A percentile compares a stretch with the other conserved stretches of the same genome.
Evolutionary conservation across 139 green algal genomes (phyloP).

Genomic region (Micractinium conductrix): DNA sequence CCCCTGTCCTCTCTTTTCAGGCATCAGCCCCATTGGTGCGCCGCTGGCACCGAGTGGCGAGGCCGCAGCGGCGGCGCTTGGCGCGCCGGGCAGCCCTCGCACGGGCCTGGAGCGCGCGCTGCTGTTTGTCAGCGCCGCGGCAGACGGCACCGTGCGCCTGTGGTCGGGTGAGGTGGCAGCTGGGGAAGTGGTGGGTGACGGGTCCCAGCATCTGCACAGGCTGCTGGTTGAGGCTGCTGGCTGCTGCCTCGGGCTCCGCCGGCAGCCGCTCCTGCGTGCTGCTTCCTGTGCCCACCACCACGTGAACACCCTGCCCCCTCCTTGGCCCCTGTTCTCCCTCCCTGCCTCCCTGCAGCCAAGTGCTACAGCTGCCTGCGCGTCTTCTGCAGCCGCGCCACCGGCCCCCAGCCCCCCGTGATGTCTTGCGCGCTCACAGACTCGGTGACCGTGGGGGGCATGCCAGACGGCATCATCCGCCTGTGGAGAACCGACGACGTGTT

Average conservation of each 20-base stretch:
- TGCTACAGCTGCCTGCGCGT: conserved; percentile 62
- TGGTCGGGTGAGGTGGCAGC: conserved; percentile 58
- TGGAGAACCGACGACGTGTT: conserved; percentile 58
- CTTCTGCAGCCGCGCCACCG: conserved; percentile 28
- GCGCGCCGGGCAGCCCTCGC: not conserved
- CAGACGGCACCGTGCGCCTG: conserved; percentile 82
- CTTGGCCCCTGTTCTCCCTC: not conserved
- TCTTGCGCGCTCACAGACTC: conserved; percentile 23
- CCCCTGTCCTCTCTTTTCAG: too few relatives aligned
- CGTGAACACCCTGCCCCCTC: not conserved
- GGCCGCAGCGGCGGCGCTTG: not conserved
- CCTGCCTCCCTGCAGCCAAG: conserved; percentile 22
- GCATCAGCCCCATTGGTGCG: not conserved
- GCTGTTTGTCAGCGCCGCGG: conserved; percentile 74
- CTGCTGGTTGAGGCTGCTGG: not conserved
- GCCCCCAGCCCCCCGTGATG: conserved; percentile 36
- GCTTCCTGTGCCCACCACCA: too few relatives aligned
- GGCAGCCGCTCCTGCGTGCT: too few relatives aligned
- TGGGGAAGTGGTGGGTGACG: not conserved
- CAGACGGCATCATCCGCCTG: conserved; percentile 53
- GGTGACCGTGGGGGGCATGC: conserved; percentile 29
- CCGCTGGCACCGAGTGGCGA: not conserved
- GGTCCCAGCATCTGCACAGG: not conserved
- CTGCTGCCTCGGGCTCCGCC: too few relatives aligned
- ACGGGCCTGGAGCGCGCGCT: conserved; percentile 24